Conservation (phyloP, 2,329 filamentous ascomycete species). For the Exophiala calicioides region DNA sequence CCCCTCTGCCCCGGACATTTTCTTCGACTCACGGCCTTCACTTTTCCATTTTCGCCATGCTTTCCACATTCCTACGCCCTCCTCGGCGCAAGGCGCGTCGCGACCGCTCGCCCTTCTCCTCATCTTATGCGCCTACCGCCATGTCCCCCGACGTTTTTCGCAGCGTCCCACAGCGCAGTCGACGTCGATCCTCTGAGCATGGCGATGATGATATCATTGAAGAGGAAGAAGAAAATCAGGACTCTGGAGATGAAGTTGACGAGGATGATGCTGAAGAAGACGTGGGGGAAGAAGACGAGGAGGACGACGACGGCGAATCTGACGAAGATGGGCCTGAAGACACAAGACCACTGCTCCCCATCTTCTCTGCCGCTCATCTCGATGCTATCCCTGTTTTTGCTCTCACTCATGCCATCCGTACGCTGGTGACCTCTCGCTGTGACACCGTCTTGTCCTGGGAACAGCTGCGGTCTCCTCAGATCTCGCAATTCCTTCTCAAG, state of each 20-base stretch:
- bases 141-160: conserved; percentile 21
- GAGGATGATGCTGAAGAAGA: conserved; percentile 39
- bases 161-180: conserved; percentile 15
- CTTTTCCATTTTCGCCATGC: conserved; percentile 12
- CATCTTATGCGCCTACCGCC: conserved; percentile 31
- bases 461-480: conserved; percentile 89
- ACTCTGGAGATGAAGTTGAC: conserved; percentile 23
- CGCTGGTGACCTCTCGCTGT: conserved; percentile 78
- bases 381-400: conserved; percentile 87
- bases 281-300: conserved; percentile 39
- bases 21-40: background rate
- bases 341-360: conserved; percentile 64
- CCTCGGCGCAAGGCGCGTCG: conserved; percentile 13
- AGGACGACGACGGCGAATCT: conserved; percentile 41
- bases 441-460: conserved; percentile 95
- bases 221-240: conserved; percentile 16
- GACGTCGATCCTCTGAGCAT: conserved; percentile 3
- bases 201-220: conserved; percentile 4
- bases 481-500: conserved; percentile 93
- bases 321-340: conserved; percentile 48
- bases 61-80: conserved; percentile 22
- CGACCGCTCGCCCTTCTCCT: conserved; percentile 35
- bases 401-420: conserved; percentile 84
- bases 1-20: background rate
- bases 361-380: conserved; percentile 77